phyloP scores from a whole-genome alignment of 768 basidiomycete genomes.

The Pleurotus giganteus region DNA sequence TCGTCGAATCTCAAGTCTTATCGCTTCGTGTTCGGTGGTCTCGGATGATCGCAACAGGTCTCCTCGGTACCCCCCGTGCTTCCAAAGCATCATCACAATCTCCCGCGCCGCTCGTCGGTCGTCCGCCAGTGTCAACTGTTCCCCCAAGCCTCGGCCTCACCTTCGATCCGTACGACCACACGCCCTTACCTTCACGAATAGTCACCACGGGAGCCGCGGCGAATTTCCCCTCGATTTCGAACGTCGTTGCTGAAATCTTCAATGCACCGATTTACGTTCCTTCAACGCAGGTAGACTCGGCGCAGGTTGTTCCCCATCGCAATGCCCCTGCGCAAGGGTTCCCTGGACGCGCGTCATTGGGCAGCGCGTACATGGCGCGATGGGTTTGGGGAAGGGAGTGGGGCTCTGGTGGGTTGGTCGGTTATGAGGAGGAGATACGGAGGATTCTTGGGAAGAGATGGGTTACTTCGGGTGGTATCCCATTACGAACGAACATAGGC shows the following conservation, averaged over 20 bases:
- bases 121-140: slow-evolving; percentile 15
- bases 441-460: slow-evolving; percentile 72
- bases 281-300: slow-evolving; percentile 71
- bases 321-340: slow-evolving; percentile 72
- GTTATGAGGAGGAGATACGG: slow-evolving; percentile 80
- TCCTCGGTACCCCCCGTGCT: slow-evolving; percentile 46
- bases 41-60: slow-evolving; percentile 65
- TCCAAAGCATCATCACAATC: slow-evolving; percentile 26
- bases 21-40: slow-evolving; percentile 84
- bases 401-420: slow-evolving; percentile 47
- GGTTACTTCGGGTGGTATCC: slow-evolving; percentile 59
- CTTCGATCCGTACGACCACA: slow-evolving; percentile 78
- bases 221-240: slow-evolving; percentile 80
- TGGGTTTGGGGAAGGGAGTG: slow-evolving; percentile 83
- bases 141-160: slow-evolving; percentile 57
- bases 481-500: slow-evolving; percentile 60
- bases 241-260: slow-evolving; percentile 79
- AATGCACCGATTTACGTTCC: slow-evolving; percentile 80
- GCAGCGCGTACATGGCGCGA: slow-evolving; percentile 75
- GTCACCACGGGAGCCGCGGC: slow-evolving; percentile 78
- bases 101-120: slow-evolving; percentile 24
- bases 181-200: slow-evolving; percentile 61
- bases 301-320: slow-evolving; percentile 67
- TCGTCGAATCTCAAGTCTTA: slow-evolving; percentile 78
- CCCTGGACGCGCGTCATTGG: slow-evolving; percentile 68